Conservation (phyloP, 2,329 filamentous ascomycete species). For the Botrytis byssoidea region DNA sequence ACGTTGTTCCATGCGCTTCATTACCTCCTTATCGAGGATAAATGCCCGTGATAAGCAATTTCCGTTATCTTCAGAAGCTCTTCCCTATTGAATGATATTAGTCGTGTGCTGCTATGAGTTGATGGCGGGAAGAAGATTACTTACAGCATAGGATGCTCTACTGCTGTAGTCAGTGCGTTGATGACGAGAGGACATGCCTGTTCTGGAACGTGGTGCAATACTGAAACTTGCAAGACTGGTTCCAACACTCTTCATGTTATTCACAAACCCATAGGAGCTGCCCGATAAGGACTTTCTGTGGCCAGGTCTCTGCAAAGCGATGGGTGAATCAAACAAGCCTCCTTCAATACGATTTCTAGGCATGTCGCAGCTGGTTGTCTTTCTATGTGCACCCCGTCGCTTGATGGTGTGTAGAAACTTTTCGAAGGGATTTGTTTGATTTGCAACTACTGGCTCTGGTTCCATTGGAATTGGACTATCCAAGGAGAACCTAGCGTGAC, state of each 20-base stretch:
- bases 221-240: constrained; percentile 74
- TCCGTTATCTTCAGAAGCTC: constrained; percentile 63
- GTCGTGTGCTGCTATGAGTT: neutral
- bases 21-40: constrained; percentile 64
- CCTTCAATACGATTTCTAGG: constrained; percentile 28
- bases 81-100: constrained; percentile 31
- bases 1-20: constrained; percentile 69
- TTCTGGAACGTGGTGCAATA: constrained; percentile 60
- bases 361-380: constrained; percentile 40
- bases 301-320: constrained; percentile 40
- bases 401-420: constrained; percentile 73
- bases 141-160: constrained; percentile 56
- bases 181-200: constrained; percentile 51
- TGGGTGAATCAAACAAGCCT: constrained; percentile 38
- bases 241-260: constrained; percentile 77
- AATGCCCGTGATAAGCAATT: constrained; percentile 54
- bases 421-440: constrained; percentile 53
- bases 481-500: constrained; percentile 31
- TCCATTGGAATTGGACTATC: constrained; percentile 24
- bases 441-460: constrained; percentile 21
- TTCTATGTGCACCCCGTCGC: constrained; percentile 48
- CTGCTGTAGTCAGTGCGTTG: constrained; percentile 63
- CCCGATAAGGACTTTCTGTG: constrained; percentile 64
- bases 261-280: constrained; percentile 76
- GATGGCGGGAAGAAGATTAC: neutral